Evolutionary conservation across 768 basidiomycete species (phyloP).

Genomic region (Auricularia auricula-judae): DNA sequence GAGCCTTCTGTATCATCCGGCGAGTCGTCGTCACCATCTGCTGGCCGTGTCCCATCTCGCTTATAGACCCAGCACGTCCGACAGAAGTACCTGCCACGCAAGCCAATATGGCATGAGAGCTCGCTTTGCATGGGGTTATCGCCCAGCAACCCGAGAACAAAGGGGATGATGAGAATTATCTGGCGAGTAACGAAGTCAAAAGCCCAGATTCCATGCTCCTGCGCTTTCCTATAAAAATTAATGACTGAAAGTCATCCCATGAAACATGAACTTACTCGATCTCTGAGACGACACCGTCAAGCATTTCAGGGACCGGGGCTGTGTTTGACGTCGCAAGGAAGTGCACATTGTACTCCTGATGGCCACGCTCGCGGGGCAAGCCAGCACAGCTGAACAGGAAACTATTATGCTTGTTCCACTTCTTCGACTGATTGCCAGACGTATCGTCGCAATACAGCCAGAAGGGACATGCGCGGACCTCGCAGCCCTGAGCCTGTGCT

Average conservation of each 20-base stretch:
- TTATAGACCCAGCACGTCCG: constrained; percentile 15
- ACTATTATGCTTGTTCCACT: constrained; percentile 18
- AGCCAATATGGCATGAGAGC: constrained; percentile 12
- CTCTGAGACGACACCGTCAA: not conserved
- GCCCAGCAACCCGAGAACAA: constrained; percentile 18
- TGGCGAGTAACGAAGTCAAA: constrained; percentile 21
- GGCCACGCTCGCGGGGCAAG: constrained; percentile 11
- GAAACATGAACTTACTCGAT: no score
- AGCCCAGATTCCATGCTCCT: constrained; percentile 24
- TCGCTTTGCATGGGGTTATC: constrained; percentile 11
- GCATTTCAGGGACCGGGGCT: constrained; percentile 13
- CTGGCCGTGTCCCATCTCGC: not conserved
- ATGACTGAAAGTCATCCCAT: no score
- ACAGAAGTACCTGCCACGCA: constrained; percentile 12
- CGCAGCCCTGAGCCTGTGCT: no score
- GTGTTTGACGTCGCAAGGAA: constrained; percentile 15
- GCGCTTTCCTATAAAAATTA: no score
- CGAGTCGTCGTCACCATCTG: not conserved
- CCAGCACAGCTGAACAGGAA: constrained; percentile 14
- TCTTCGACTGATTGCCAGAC: constrained; percentile 18
- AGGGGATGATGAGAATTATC: constrained; percentile 18
- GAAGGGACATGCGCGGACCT: no score
- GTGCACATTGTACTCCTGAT: constrained; percentile 13
- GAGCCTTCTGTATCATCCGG: no score
- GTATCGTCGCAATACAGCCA: constrained; percentile 15